Evolutionary conservation across 177 flowering plant genomes (phyloP), one percentile per base, ranked within the genome.

Genomic region (Tripterygium wilfordii): DNA sequence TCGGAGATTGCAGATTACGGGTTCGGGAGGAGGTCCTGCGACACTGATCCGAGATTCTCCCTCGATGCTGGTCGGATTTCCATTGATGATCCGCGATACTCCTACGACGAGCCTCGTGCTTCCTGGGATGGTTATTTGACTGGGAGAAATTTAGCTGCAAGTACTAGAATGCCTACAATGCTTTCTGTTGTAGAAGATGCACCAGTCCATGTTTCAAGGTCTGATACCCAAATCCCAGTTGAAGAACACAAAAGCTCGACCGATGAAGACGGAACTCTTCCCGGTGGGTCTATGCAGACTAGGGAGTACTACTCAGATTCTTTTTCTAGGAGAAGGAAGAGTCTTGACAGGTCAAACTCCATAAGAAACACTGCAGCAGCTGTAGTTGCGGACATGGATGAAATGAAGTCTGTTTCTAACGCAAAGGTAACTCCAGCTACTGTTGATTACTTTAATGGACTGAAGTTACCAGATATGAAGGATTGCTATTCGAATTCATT

Each of bases 201-300:
- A n/a, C n/a, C n/a, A n/a, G n/a, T n/a, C n/a, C n/a, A n/a, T n/a
- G 72, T 80, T 25, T 42, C 54, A 8, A 61, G 89, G 35, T 43
- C 71, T 3, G 95, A 88, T 59, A 62, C 59, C 22, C 86, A 71
- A 27, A 85, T 88, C 53, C 89, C 89, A 6, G 94, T 88, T 13
- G 96, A 86, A 35, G 90, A 85, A 41, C n/a, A n/a, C 2, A 49
- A 39, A 51, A 56, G 49, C 58, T 63, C 70, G 4, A 44, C 53
- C 33, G 49, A 58, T 41, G 78, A 68, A 40, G 85, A 75, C n/a
- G 79, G 74, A 8, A 21, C 44, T 9, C 26, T 69, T 2, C 97
- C 96, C 0, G 97, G 95, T 25, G 99, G 99, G 31, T 66, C 88
- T 6, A 59, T 63, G 9, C 96, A 89, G 64, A 89, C 97, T 2